Evolutionary conservation across 495 filamentous ascomycete genomes (phyloP).

Genomic region (Hyphodiscus hymeniophilus): DNA sequence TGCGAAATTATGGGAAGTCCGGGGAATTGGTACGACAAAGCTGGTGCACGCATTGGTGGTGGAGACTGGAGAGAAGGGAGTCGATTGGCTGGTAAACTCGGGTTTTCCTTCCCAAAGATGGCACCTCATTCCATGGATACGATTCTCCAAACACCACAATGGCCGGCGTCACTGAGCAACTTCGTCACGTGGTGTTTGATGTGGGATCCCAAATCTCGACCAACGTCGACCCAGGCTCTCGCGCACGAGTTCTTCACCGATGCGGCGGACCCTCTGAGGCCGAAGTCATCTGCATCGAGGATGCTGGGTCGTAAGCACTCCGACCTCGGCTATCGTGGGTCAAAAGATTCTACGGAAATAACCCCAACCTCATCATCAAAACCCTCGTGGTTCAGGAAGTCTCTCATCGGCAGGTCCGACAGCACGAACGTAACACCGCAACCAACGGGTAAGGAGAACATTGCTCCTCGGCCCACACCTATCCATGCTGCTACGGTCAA

Average conservation of each 20-base stretch:
- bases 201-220: constrained; percentile 95
- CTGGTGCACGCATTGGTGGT: constrained; percentile 78
- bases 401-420: constrained; percentile 62
- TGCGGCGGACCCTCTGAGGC: constrained; percentile 84
- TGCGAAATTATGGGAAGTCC: constrained; percentile 99
- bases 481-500: constrained; percentile 43
- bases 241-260: constrained; percentile 95
- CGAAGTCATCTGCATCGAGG: constrained; percentile 82
- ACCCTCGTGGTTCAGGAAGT: constrained; percentile 93
- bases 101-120: constrained; percentile 99
- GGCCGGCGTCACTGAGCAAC: constrained; percentile 77
- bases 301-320: constrained; percentile 83
- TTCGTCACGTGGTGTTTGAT: constrained; percentile 99
- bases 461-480: constrained; percentile 46
- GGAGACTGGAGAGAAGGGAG: constrained; percentile 98
- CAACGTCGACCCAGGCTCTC: constrained; percentile 89
- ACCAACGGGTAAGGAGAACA: constrained; percentile 27
- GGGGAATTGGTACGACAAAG: constrained; percentile 93
- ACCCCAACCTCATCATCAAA: constrained; percentile 59
- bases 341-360: constrained; percentile 58
- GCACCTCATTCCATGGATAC: constrained; percentile 95
- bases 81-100: constrained; percentile 85
- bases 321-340: constrained; percentile 55
- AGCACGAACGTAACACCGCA: constrained; percentile 18
- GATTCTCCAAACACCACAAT: constrained; percentile 81